phyloP scores from a whole-genome alignment of 768 basidiomycete genomes.

The Boletus bicolor region DNA sequence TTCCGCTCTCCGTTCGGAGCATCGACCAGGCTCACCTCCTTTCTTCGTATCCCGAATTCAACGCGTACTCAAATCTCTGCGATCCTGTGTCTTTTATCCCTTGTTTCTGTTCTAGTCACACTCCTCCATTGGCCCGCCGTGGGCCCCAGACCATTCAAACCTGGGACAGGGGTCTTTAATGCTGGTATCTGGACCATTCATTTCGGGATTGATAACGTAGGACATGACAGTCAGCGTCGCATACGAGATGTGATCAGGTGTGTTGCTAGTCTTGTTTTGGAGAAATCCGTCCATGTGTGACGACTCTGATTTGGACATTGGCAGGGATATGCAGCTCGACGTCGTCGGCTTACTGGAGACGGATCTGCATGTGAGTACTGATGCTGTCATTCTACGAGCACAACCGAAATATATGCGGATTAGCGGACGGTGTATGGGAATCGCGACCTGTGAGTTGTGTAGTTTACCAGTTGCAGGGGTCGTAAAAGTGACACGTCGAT shows the following conservation, averaged over 20 bases:
- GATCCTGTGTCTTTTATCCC: constrained; percentile 38
- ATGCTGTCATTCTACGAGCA: neutral
- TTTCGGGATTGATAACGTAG: constrained; percentile 59
- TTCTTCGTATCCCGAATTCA: constrained; percentile 16
- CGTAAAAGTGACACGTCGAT: constrained; percentile 4
- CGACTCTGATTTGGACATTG: neutral
- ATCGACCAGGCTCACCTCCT: neutral
- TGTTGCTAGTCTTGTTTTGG: constrained; percentile 34
- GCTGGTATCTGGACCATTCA: constrained; percentile 92
- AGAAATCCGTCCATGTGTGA: neutral
- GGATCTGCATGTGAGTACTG: constrained; percentile 67
- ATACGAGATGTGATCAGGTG: constrained; percentile 51
- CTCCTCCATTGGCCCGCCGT: constrained; percentile 50
- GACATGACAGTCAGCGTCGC: constrained; percentile 34
- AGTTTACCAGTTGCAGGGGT: neutral
- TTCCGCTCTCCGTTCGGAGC: constrained; percentile 40
- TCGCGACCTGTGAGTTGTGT: constrained; percentile 63
- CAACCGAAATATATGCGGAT: constrained; percentile 4
- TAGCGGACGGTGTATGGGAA: constrained; percentile 78
- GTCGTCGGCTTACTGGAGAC: constrained; percentile 84
- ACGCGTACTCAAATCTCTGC: constrained; percentile 31
- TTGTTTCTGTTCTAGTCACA: constrained; percentile 51
- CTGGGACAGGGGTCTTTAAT: constrained; percentile 64
- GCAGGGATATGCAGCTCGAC: constrained; percentile 79
- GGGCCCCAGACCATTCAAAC: constrained; percentile 55